phyloP scores from a whole-genome alignment of 371 early-diverging fungal species.

The Coemansia sp. region DNA sequence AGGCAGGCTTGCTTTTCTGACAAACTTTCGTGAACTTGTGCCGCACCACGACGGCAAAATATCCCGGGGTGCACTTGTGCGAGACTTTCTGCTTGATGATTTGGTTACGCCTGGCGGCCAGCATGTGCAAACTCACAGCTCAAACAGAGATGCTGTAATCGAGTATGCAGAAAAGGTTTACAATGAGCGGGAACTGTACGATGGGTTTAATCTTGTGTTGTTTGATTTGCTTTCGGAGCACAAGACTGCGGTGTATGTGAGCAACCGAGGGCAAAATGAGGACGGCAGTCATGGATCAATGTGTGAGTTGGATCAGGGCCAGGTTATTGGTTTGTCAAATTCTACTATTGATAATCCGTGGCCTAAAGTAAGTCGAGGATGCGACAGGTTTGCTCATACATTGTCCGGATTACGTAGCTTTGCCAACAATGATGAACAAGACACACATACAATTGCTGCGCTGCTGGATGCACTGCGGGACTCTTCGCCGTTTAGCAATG shows the following conservation, averaged over 20 bases:
- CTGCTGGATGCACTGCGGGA: slow-evolving; percentile 19
- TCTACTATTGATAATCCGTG: slow-evolving; percentile 24
- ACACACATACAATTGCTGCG: background rate
- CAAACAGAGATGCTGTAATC: background rate
- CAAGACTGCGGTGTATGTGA: background rate
- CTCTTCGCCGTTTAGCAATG: slow-evolving; percentile 1
- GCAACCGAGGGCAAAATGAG: background rate
- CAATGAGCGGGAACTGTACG: slow-evolving; percentile 24
- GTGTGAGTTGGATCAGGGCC: background rate
- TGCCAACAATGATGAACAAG: background rate
- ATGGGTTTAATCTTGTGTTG: slow-evolving; percentile 42
- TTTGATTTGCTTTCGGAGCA: slow-evolving; percentile 19
- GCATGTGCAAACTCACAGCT: background rate
- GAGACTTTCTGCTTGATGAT: slow-evolving; percentile 27
- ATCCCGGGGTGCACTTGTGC: slow-evolving; percentile 48
- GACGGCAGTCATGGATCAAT: background rate
- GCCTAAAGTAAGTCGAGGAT: slow-evolving; percentile 28
- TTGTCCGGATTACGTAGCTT: background rate
- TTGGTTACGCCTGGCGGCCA: slow-evolving; percentile 6
- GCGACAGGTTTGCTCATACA: background rate
- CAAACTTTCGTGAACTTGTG: slow-evolving; percentile 37
- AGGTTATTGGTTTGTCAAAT: slow-evolving; percentile 29
- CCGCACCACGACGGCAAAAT: slow-evolving; percentile 18
- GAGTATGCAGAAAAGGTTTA: slow-evolving; percentile 24
- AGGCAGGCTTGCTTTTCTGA: slow-evolving; percentile 39